Percentiles rank a stretch among this genome's conserved stretches.
These are phyloP conservation scores for Candida bentonensis DNA, from an alignment of 805 yeast species.

Conservation along the genomic window DNA sequence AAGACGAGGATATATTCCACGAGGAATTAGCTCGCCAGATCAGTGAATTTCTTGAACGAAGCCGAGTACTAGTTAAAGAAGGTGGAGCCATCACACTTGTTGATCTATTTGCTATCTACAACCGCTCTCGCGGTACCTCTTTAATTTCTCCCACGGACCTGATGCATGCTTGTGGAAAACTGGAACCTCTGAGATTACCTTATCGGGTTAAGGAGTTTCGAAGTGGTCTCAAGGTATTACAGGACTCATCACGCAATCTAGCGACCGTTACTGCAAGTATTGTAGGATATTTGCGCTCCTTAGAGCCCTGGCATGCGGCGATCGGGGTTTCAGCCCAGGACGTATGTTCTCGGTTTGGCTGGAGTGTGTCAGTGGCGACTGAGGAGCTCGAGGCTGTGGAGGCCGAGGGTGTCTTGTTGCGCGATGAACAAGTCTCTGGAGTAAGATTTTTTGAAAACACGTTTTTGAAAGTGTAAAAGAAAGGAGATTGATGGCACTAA, in stretches of 20 bases:
- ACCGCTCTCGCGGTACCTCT: conserved; percentile 49
- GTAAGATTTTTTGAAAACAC: conserved; percentile 44
- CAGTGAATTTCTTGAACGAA: conserved; percentile 47
- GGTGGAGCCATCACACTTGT: conserved; percentile 49
- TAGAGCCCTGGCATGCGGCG: conserved; percentile 14
- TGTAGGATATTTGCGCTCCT: conserved; percentile 12
- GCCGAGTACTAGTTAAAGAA: conserved; percentile 31
- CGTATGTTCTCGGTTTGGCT: conserved; percentile 36
- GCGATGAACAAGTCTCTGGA: conserved; percentile 60
- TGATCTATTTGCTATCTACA: conserved; percentile 51
- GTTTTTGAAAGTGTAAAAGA: conserved; percentile 3
- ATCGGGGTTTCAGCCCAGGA: conserved; percentile 25
- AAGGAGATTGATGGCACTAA: not conserved
- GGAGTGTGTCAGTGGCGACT: conserved; percentile 51
- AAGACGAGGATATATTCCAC: conserved; percentile 21
- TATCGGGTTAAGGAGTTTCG: conserved; percentile 29
- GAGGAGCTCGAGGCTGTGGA: conserved; percentile 53
- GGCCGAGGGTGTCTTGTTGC: conserved; percentile 39
- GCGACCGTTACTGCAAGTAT: conserved; percentile 25
- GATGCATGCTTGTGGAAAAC: conserved; percentile 40
- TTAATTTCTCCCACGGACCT: conserved; percentile 61
- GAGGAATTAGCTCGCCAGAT: conserved; percentile 64
- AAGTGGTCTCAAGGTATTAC: conserved; percentile 28
- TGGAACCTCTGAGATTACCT: conserved; percentile 47
- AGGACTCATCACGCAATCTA: conserved; percentile 24